phyloP scores from a whole-genome alignment of 148 eudicot genomes.

The Drosera capensis region DNA sequence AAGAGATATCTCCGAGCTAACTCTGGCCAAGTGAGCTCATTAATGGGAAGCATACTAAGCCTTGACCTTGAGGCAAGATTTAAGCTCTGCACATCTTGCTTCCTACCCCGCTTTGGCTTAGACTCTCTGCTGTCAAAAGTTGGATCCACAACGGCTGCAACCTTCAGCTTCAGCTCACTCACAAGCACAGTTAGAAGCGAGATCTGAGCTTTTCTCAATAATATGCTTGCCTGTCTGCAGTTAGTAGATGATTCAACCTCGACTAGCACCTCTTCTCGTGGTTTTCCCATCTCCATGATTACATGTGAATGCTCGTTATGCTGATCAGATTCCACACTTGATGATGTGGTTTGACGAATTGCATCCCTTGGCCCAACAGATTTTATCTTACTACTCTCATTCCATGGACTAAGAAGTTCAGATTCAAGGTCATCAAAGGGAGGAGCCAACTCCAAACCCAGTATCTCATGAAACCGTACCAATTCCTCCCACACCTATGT shows the following conservation, averaged over 20 bases:
- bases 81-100: conserved; percentile 31
- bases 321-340: conserved; percentile 18
- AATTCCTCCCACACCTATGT: conserved; percentile 15
- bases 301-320: conserved; percentile 12
- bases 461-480: conserved; percentile 16
- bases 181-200: conserved; percentile 39
- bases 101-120: conserved; percentile 47
- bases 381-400: too few species aligned
- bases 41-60: conserved; percentile 39
- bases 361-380: conserved; percentile 15
- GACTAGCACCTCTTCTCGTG: conserved; percentile 18
- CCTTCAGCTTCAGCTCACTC: conserved; percentile 48
- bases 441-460: conserved; percentile 9
- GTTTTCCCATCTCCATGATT: conserved; percentile 18
- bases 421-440: conserved; percentile 18
- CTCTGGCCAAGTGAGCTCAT: conserved; percentile 68
- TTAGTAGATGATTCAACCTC: conserved; percentile 12
- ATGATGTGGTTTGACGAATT: conserved; percentile 17
- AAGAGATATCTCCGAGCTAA: conserved; percentile 54
- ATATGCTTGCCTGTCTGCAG: conserved; percentile 19
- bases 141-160: conserved; percentile 39
- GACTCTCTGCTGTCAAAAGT: conserved; percentile 29
- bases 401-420: conserved; percentile 18
- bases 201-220: conserved; percentile 25
- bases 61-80: conserved; percentile 26